These are phyloP conservation scores for Pseudozyma flocculosa DNA, from an alignment of 1,284 basidiomycete genomes.

Conservation along the genomic window DNA sequence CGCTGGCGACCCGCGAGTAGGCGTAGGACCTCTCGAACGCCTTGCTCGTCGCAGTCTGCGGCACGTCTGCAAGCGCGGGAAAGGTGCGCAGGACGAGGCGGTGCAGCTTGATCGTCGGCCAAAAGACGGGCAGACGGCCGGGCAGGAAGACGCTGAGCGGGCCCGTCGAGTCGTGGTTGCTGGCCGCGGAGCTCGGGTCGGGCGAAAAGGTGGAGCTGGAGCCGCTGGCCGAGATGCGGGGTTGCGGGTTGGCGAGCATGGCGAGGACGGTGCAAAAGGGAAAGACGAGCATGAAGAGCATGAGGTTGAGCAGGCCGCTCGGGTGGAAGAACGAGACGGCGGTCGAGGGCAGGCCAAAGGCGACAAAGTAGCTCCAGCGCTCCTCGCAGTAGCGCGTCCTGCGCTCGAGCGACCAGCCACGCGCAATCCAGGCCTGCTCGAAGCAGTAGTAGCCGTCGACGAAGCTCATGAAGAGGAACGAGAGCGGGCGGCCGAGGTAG, in stretches of 20 bases:
- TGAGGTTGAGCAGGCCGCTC: slow-evolving; percentile 52
- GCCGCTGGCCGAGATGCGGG: slow-evolving; percentile 31
- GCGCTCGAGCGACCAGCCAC: slow-evolving; percentile 40
- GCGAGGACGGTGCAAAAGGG: slow-evolving; percentile 54
- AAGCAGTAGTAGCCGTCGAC: slow-evolving; percentile 58
- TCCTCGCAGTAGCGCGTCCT: slow-evolving; percentile 55
- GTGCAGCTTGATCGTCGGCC: slow-evolving; percentile 47
- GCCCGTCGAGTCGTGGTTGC: slow-evolving; percentile 2
- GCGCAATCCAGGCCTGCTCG: slow-evolving; percentile 52
- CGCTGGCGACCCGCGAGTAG: slow-evolving; percentile 8
- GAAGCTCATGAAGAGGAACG: slow-evolving; percentile 52
- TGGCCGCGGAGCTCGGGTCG: slow-evolving; percentile 9
- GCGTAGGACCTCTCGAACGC: slow-evolving; percentile 28
- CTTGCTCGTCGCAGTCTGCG: slow-evolving; percentile 9
- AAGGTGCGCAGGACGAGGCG: slow-evolving; percentile 14
- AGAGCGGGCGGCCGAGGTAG: slow-evolving; percentile 37
- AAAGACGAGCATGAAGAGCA: slow-evolving; percentile 57
- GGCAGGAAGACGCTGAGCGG: slow-evolving; percentile 44
- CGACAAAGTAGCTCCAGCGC: slow-evolving; percentile 55
- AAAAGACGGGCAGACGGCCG: slow-evolving; percentile 51
- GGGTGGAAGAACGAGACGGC: slow-evolving; percentile 56
- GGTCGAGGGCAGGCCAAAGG: slow-evolving; percentile 55
- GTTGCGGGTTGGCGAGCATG: slow-evolving; percentile 50
- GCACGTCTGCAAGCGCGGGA: slow-evolving; percentile 14
- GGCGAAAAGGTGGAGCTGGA: slow-evolving; percentile 20